Evolutionary conservation across 768 basidiomycete genomes (phyloP), one percentile per base, ranked within the genome.

Genomic region (Mrakia gelida): DNA sequence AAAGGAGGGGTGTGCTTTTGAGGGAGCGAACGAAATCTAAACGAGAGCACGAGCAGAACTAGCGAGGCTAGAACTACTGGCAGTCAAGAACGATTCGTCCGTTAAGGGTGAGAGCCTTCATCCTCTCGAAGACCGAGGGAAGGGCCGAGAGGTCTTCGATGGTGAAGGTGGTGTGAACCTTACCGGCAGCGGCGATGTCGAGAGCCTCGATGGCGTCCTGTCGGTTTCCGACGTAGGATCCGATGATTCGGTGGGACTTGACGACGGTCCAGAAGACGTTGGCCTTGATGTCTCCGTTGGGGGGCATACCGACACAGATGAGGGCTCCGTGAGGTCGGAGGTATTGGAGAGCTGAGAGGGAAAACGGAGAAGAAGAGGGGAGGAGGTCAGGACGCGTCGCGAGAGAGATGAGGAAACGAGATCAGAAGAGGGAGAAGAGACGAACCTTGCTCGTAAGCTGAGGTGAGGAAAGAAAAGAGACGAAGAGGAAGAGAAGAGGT

Each of bases 161-260:
- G 62, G 80, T 83, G 80, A 86, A 91, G 32, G 72, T 68, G 63
- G 77, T 78, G 72, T 89, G 91, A 75, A 93, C 91, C 73, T 88
- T 88, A 21, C 92, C 92, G 45, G 86, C 82, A 0, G 90, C 88
- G 1, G 92, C 93, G 68, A 95, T 90, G 4, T 89, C 88, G 63
- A 95, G 85, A 0, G 94, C 92, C 84, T 96, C 94, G 15, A 88
- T 83, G 3, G 93, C 90, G 82, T 95, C 94, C 84, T 94, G 92
- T 88, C 84, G 87, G 87, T 86, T 86, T 56, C 81, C 86, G 75
- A 87, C 87, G 81, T 86, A 86, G 32, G 82, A 63, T 38, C 86
- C 85, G 67, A 85, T 81, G 78, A 86, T 78, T 65, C 82, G 80
- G 72, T 84, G 84, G 23, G 81, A 81, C 71, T 84, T 81, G 81